Base-by-base conservation (phyloP, 108 stramenopile genomes). In the Stephanodiscus minutulus region DNA sequence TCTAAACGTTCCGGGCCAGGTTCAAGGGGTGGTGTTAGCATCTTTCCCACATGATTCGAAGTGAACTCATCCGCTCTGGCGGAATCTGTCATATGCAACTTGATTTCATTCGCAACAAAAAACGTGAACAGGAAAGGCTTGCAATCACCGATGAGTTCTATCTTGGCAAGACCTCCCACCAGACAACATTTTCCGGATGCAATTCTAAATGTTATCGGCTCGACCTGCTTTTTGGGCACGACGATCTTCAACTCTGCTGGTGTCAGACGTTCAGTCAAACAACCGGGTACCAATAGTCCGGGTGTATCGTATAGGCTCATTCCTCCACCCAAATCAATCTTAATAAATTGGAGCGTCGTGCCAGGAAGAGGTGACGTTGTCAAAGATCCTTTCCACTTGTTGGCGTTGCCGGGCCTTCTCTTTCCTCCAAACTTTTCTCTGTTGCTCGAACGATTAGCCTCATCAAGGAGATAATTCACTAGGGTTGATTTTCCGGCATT, bases 71-170 rank as follows among this genome's bases (percentile, higher is more conserved):
- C 93, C 18, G 89, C 90, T 56, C 73, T 91, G 7, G 63, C 48
- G 0, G 84, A 72, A 64, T 86, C 87, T 10, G 94, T 92, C 0
- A 86, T 86, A 70, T 99, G 98, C 33, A 99, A 81, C 61, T 97
- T 97, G 57, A 99, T 93, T 10, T 96, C 90, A 71, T 97, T 97
- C 20, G 96, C 88, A 48, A 97, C 96, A 83, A 95, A 98, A 62
- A 97, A 93, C 3, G 97, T 97, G 41, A 98, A 91, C 22, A 98
- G 76, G 63, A 97, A 96, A 15, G 92, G 91, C 64, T 88, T 90
- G 58, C 72, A 82, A 39, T 93, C 92, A 66, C 91, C 92, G 64
- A 92, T 82, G 8, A 96, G 80, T 61, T 91, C 92, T 56, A 96
- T 82, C 54, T 85, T 83, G 35, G 91, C 95, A 13, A 96, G 77